A percentile compares a stretch with the other conserved stretches of the same genome.
These are phyloP conservation scores for Toxicodendron radicans DNA, from an alignment of 345 rosid genomes.

Conservation along the genomic window DNA sequence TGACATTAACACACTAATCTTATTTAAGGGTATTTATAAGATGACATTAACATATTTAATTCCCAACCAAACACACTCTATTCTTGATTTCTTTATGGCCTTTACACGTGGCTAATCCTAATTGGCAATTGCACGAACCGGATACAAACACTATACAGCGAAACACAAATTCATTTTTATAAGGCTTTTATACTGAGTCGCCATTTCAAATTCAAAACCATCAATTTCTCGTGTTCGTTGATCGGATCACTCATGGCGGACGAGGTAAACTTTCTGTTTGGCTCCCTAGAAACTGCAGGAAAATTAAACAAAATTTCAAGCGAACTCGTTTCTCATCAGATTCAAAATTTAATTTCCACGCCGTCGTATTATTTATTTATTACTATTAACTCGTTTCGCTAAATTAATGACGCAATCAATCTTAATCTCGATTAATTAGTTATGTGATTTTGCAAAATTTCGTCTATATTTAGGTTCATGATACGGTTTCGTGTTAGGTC, in stretches of 20 bases:
- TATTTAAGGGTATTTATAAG: too few relatives aligned
- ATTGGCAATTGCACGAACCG: constrained; percentile 11
- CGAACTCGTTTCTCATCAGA: background rate
- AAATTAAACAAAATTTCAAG: background rate
- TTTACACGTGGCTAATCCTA: background rate
- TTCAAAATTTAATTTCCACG: background rate
- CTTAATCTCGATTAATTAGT: background rate
- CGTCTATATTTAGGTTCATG: too few relatives aligned
- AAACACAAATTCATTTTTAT: too few relatives aligned
- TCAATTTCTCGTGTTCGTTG: background rate
- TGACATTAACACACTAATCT: too few relatives aligned
- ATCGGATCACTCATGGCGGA: constrained; percentile 48
- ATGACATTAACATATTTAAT: too few relatives aligned
- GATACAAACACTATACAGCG: background rate
- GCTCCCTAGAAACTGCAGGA: background rate
- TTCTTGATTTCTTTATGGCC: too few relatives aligned
- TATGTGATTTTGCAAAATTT: too few relatives aligned
- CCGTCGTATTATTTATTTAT: background rate
- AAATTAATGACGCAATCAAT: background rate
- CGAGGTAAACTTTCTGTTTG: constrained; percentile 32
- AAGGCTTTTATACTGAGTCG: background rate
- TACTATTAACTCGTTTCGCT: background rate
- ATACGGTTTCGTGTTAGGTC: background rate
- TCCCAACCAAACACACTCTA: too few relatives aligned
- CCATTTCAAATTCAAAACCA: background rate